These are phyloP conservation scores for Mycena indigotica DNA, from an alignment of 768 basidiomycete genomes.

Conservation along the genomic window DNA sequence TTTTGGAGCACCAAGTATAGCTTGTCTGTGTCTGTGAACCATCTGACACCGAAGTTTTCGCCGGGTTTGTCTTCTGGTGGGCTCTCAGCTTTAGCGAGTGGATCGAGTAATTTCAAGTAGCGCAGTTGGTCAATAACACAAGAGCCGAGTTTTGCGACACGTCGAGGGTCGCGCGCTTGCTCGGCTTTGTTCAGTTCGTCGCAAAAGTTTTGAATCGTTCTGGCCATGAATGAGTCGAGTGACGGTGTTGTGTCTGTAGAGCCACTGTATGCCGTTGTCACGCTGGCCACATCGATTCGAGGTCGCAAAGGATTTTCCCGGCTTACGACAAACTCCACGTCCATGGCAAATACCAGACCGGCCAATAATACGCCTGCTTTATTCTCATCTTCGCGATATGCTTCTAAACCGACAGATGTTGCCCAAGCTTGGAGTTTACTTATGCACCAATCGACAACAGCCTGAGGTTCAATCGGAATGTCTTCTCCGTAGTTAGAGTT, in stretches of 20 bases:
- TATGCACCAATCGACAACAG: conserved; percentile 59
- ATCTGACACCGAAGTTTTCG: conserved; percentile 65
- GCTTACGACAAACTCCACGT: conserved; percentile 64
- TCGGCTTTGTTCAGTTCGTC: conserved; percentile 60
- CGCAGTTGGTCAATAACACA: conserved; percentile 57
- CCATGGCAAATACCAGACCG: conserved; percentile 80
- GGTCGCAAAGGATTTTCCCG: conserved; percentile 39
- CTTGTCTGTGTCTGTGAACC: conserved; percentile 71
- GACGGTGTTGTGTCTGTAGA: conserved; percentile 54
- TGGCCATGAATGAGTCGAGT: conserved; percentile 64
- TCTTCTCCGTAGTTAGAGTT: conserved; percentile 64
- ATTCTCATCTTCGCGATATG: conserved; percentile 63
- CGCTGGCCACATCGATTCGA: conserved; percentile 48
- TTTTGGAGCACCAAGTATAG: conserved; percentile 51
- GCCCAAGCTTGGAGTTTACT: conserved; percentile 64
- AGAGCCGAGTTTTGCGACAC: conserved; percentile 52
- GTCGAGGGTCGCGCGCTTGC: conserved; percentile 50
- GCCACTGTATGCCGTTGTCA: conserved; percentile 77
- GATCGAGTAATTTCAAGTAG: conserved; percentile 75
- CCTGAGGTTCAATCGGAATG: conserved; percentile 51
- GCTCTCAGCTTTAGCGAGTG: conserved; percentile 57
- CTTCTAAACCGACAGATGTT: conserved; percentile 68
- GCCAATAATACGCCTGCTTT: conserved; percentile 63
- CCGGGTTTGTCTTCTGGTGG: neutral
- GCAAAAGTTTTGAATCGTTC: conserved; percentile 59